Percentiles rank a stretch among this genome's conserved stretches.
These are phyloP conservation scores for Nakazawaea wyomingensis DNA, from an alignment of 805 yeast species.

Conservation along the genomic window DNA sequence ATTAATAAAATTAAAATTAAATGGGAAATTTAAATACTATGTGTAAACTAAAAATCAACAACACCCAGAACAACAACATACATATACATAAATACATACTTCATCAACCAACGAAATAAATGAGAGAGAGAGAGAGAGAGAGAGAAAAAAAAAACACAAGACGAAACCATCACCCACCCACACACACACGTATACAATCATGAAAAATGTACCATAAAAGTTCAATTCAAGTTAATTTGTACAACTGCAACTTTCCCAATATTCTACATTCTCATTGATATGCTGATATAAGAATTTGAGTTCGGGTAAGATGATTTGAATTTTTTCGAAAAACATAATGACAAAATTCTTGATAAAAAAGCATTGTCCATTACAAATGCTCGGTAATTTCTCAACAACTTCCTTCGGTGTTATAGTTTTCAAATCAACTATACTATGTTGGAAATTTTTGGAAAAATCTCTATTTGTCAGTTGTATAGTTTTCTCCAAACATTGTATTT, in stretches of 20 bases:
- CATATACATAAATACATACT: too few species aligned
- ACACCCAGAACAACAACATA: too few species aligned
- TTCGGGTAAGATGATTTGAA: slow-evolving; percentile 57
- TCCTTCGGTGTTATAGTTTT: slow-evolving; percentile 30
- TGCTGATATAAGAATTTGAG: slow-evolving; percentile 51
- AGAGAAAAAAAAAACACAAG: too few species aligned
- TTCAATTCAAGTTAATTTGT: too few species aligned
- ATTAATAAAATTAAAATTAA: too few species aligned
- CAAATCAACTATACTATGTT: slow-evolving; percentile 9
- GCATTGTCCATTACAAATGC: slow-evolving; percentile 65
- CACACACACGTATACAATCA: too few species aligned
- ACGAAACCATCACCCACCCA: too few species aligned
- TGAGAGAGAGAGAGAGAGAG: too few species aligned
- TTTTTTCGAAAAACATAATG: slow-evolving; percentile 61
- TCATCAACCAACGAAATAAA: too few species aligned
- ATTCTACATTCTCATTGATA: slow-evolving; percentile 46
- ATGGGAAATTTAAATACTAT: too few species aligned
- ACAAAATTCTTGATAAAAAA: slow-evolving; percentile 85
- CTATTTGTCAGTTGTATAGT: slow-evolving; percentile 1
- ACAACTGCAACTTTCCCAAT: slow-evolving; percentile 42
- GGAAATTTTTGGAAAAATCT: slow-evolving; percentile 14
- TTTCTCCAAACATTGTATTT: slow-evolving; percentile 32
- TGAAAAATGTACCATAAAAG: background rate
- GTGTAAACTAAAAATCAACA: too few species aligned
- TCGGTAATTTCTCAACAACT: slow-evolving; percentile 41